A percentile compares a stretch with the other conserved stretches of the same genome.
Conservation (phyloP, 441 rosid species). For the Sinapis alba region DNA sequence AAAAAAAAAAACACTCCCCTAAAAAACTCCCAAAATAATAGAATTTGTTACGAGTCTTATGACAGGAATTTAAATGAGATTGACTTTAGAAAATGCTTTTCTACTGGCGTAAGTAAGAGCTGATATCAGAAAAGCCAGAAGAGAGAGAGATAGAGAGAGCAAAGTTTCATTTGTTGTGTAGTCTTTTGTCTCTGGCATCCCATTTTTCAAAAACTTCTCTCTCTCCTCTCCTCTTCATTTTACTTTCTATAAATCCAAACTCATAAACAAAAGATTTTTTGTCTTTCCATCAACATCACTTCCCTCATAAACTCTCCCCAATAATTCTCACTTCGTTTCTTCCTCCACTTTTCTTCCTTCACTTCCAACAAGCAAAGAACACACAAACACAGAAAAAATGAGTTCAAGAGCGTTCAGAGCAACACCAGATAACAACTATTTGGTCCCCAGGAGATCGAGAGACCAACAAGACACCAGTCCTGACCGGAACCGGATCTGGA, state of each 20-base stretch:
- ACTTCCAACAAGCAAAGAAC: constrained; percentile 17
- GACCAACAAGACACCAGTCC: constrained; percentile 59
- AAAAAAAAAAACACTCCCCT: not conserved
- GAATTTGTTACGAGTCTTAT: constrained; percentile 17
- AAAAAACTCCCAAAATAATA: not conserved
- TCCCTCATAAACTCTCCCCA: constrained; percentile 3
- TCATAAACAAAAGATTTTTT: constrained; percentile 30
- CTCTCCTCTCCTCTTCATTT: constrained; percentile 1
- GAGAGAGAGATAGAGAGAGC: constrained; percentile 35
- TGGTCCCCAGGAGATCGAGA: constrained; percentile 55
- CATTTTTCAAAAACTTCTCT: constrained; percentile 45
- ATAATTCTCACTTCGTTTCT: constrained; percentile 25
- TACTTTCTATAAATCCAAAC: constrained; percentile 38
- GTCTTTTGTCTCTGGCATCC: constrained; percentile 76
- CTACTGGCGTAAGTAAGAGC: constrained; percentile 19
- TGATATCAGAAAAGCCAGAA: constrained; percentile 22
- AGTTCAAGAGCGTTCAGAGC: constrained; percentile 45
- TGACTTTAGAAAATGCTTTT: constrained; percentile 27
- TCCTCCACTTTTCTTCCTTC: constrained; percentile 9
- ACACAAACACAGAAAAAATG: constrained; percentile 30
- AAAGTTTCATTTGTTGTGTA: constrained; percentile 49
- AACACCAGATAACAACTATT: constrained; percentile 36
- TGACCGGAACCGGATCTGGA: constrained; percentile 64
- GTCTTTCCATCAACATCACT: constrained; percentile 37
- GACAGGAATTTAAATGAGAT: constrained; percentile 18